Conservation (phyloP, 2,329 filamentous ascomycete species). For the Coniochaeta sp. region DNA sequence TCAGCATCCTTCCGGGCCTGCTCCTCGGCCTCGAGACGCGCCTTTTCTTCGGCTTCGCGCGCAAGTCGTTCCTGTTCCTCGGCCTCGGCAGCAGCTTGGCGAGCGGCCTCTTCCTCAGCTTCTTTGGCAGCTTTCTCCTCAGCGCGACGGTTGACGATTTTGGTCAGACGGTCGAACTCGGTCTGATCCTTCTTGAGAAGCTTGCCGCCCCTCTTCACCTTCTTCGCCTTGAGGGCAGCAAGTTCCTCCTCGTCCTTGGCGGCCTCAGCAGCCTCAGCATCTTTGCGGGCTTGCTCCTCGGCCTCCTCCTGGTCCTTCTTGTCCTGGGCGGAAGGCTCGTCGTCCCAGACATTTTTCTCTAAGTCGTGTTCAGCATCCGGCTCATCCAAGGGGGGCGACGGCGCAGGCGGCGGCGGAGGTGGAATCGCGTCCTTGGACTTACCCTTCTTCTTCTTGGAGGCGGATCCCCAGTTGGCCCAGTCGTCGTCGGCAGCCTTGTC, state of each 20-base stretch:
- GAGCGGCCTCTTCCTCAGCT: constrained; percentile 14
- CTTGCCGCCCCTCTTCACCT: constrained; percentile 40
- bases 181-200: constrained; percentile 38
- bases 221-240: constrained; percentile 37
- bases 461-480: constrained; percentile 32
- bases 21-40: constrained; percentile 18
- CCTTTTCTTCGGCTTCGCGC: constrained; percentile 14
- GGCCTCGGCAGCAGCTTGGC: background rate
- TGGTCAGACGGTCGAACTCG: constrained; percentile 30
- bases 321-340: constrained; percentile 22
- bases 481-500: constrained; percentile 22
- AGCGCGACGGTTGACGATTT: constrained; percentile 25
- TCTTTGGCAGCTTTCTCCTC: constrained; percentile 15
- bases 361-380: constrained; percentile 19
- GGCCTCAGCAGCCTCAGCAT: constrained; percentile 11
- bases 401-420: constrained; percentile 38
- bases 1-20: constrained; percentile 14
- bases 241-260: constrained; percentile 29
- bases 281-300: constrained; percentile 16
- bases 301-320: constrained; percentile 29
- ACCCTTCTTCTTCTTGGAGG: constrained; percentile 36
- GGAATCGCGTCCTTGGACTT: constrained; percentile 27
- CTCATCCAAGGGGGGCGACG: constrained; percentile 40
- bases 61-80: constrained; percentile 3
- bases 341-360: constrained; percentile 25